These are phyloP conservation scores for Ophiocordyceps robertsii DNA, from an alignment of 2,329 filamentous ascomycete species.

Conservation along the genomic window DNA sequence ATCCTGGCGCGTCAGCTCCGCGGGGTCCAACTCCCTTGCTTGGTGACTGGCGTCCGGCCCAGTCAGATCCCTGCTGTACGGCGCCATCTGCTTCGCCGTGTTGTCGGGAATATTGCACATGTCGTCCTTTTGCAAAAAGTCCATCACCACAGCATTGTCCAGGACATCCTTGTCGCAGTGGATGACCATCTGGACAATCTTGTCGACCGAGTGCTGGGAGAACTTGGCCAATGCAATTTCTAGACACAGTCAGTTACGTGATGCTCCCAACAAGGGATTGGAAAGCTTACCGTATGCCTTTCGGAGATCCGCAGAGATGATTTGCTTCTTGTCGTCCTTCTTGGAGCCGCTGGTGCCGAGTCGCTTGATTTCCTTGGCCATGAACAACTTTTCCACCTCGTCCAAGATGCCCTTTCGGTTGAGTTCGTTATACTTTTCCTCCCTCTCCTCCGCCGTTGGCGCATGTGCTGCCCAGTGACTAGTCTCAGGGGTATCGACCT, in stretches of 20 bases:
- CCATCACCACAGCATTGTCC: constrained; percentile 87
- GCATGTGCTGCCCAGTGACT: constrained; percentile 87
- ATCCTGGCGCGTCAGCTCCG: constrained; percentile 83
- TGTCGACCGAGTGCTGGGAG: constrained; percentile 70
- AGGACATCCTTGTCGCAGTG: constrained; percentile 85
- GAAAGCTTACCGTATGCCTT: constrained; percentile 61
- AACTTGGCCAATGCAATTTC: constrained; percentile 91
- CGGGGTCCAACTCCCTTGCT: constrained; percentile 71
- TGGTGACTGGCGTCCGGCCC: constrained; percentile 69
- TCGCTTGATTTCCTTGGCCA: constrained; percentile 91
- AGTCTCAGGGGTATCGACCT: constrained; percentile 81
- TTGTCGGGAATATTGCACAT: constrained; percentile 89
- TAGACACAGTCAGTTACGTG: constrained; percentile 10
- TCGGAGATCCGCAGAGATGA: constrained; percentile 82
- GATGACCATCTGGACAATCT: constrained; percentile 83
- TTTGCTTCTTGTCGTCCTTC: constrained; percentile 93
- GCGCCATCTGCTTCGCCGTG: constrained; percentile 77
- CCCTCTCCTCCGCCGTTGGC: constrained; percentile 74
- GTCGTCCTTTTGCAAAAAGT: constrained; percentile 87
- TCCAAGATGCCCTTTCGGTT: constrained; percentile 91
- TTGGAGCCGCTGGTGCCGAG: constrained; percentile 59
- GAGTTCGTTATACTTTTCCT: constrained; percentile 91
- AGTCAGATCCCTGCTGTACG: constrained; percentile 94
- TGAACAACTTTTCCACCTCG: constrained; percentile 93
- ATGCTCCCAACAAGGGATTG: neutral